phyloP scores from a whole-genome alignment of 345 rosid species.

The Capsella bursapastoris region DNA sequence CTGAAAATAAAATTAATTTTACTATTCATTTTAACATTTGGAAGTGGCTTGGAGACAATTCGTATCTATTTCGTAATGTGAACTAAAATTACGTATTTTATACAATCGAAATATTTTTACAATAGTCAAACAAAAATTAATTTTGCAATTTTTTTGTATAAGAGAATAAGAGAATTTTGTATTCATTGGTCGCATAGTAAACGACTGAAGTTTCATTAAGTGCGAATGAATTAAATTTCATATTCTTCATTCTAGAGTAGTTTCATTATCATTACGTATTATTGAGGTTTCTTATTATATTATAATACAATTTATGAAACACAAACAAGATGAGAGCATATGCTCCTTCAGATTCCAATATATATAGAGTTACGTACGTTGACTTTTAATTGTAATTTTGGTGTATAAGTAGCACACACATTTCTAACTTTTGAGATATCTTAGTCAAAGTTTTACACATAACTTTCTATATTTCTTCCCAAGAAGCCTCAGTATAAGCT shows the following conservation, averaged over 20 bases:
- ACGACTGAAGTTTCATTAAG: neutral
- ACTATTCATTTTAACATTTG: no score
- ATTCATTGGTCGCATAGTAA: neutral
- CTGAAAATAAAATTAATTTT: no score
- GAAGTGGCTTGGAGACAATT: no score
- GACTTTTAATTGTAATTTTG: conserved; percentile 33
- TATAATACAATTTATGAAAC: conserved; percentile 28
- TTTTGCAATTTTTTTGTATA: no score
- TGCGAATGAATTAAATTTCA: neutral
- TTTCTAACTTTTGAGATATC: conserved; percentile 30
- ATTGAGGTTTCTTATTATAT: conserved; percentile 20
- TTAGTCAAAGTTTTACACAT: conserved; percentile 9
- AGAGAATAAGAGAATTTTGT: neutral
- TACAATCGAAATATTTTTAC: no score
- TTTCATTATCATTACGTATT: conserved; percentile 17
- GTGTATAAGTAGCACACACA: conserved; percentile 25
- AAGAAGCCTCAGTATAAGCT: neutral
- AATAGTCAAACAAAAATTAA: no score
- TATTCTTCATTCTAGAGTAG: neutral
- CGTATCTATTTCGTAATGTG: no score
- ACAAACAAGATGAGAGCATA: conserved; percentile 34
- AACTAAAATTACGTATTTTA: no score
- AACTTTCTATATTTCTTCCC: conserved; percentile 11
- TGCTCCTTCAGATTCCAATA: conserved; percentile 28
- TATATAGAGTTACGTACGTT: conserved; percentile 18